These are phyloP conservation scores for Eutrema yunnanense DNA, from an alignment of 345 rosid species.

Conservation along the genomic window DNA sequence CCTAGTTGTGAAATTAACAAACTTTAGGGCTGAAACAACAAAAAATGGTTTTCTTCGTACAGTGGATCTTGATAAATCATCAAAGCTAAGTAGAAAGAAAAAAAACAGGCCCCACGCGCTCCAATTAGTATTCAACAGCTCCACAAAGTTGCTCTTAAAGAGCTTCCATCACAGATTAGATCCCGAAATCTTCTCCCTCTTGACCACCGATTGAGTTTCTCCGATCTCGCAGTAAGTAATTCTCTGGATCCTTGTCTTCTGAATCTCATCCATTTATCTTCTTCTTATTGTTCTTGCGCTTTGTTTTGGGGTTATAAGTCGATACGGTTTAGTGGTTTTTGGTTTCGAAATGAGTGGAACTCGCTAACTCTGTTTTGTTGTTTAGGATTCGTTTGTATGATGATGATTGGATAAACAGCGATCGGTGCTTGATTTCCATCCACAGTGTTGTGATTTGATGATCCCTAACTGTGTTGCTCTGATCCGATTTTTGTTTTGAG, in stretches of 20 bases:
- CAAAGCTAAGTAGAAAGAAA: neutral
- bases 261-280: neutral
- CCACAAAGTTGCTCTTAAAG: slow-evolving; percentile 3
- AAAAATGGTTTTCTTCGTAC: neutral
- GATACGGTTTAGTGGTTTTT: neutral
- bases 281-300: neutral
- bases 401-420: neutral
- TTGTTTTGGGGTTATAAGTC: neutral
- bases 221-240: slow-evolving; percentile 2
- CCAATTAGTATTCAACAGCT: neutral
- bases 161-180: slow-evolving; percentile 22
- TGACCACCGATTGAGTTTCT: slow-evolving; percentile 13
- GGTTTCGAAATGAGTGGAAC: neutral
- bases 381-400: neutral
- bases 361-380: neutral
- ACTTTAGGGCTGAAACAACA: neutral
- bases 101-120: slow-evolving; percentile 13
- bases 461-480: neutral
- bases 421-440: neutral
- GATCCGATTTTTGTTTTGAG: neutral
- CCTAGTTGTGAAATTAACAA: neutral
- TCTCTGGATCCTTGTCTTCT: neutral
- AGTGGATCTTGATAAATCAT: neutral
- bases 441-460: neutral
- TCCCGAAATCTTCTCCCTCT: slow-evolving; percentile 15